These are phyloP conservation scores for Diaporthe helianthi DNA, from an alignment of 2,329 filamentous ascomycete species.

Conservation along the genomic window DNA sequence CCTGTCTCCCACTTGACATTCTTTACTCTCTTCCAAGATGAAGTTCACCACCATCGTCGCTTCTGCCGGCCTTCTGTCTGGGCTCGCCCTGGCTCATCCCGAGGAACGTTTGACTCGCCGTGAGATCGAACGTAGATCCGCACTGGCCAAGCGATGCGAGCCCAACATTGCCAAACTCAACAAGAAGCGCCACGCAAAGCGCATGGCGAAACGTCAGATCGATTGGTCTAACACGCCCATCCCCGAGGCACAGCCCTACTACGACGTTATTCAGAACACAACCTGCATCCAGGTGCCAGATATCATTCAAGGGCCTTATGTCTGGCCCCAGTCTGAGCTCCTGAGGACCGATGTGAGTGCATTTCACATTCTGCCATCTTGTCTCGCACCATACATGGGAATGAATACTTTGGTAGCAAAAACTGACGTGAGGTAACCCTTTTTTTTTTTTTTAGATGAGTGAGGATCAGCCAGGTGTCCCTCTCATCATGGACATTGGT, in stretches of 20 bases:
- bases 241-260: constrained; percentile 18
- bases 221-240: constrained; percentile 7
- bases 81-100: constrained; percentile 6
- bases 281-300: constrained; percentile 30
- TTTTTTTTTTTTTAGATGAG: constrained; percentile 19
- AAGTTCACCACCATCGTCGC: constrained; percentile 1
- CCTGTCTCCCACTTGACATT: neutral
- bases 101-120: constrained; percentile 3
- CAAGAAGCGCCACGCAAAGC: constrained; percentile 27
- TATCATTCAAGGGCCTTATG: constrained; percentile 24
- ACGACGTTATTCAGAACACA: constrained; percentile 25
- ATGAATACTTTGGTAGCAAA: too few species aligned
- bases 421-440: neutral
- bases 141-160: constrained; percentile 24
- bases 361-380: too few species aligned
- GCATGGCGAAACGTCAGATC: constrained; percentile 16
- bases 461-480: constrained; percentile 25
- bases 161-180: constrained; percentile 7
- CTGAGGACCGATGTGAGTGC: constrained; percentile 33
- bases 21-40: neutral
- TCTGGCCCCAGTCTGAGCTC: constrained; percentile 26
- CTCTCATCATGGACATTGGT: constrained; percentile 25
- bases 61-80: constrained; percentile 20
- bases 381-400: too few species aligned
- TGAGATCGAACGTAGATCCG: constrained; percentile 16